Evolutionary conservation across 169 alveolate species (phyloP), one percentile per base, ranked within the genome.

Genomic region (Fabrea salina): DNA sequence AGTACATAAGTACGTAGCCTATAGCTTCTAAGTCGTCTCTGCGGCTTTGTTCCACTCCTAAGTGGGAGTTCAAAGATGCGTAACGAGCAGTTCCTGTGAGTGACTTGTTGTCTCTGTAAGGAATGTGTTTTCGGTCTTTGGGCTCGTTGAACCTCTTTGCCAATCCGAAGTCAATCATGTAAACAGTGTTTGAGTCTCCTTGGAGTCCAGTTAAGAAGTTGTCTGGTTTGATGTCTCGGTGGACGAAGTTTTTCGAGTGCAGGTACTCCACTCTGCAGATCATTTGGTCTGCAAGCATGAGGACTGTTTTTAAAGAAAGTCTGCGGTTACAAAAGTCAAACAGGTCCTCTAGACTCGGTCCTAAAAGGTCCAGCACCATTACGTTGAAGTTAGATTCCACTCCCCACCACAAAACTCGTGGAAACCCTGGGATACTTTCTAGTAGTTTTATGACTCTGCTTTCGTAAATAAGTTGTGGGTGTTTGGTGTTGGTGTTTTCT

Each of bases 41-140:
- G n/a, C n/a, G n/a, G n/a, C n/a, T n/a, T n/a, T n/a, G n/a, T n/a
- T n/a, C n/a, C n/a, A n/a, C n/a, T n/a, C 51, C 95, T 30, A 82
- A 64, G 75, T 91, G 95, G 22, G 93, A 91, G 75, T 87, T 91
- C 11, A 87, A 82, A 47, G 87, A 67, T 5, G 92, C 93, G 78
- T 91, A 91, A 40, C 95, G 61, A 19, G 95, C 92, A 19, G 95
- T 91, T 33, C 95, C 95, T 35, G 95, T 91, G 22, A 90, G 67
- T 67, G 80, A 82, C 68, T 88, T 84, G 53, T 84, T 84, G 80
- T 90, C 91, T 58, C 86, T 82, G 57, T 83, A 82, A 22, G 95
- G 93, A 44, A 91, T 91, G 59, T 91, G 95, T 84, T 85, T 79
- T 44, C 82, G 89, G 5, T 88, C 87, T 67, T 86, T 86, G 4